Evolutionary conservation across 305 asterid genomes (phyloP), one percentile per base, ranked within the genome.

Genomic region (Solanum hybrid): DNA sequence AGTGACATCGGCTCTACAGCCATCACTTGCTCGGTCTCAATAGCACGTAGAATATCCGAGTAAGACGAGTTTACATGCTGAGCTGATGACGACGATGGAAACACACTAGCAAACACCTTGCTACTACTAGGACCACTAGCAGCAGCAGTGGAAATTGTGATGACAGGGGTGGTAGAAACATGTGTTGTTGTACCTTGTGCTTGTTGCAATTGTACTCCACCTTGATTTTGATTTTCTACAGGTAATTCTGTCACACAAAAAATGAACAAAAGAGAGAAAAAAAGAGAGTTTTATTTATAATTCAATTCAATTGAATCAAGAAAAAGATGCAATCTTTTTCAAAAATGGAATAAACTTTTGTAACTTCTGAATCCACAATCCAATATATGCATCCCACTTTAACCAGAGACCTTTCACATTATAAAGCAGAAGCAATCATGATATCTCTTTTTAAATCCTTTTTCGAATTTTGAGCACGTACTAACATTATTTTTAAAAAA

Each of bases 1-100:
- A 97, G 95, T 0, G 98, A 91, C 36, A 95, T 85, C 4, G 98
- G 96, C 42, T 96, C 99, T 1, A 89, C 29, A 6, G 89, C 46
- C 7, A 86, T 84, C 9, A 51, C 89, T 20, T 88, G 93, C 0
- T 93, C 40, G 2, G 91, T 89, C 11, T 91, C 93, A 93, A 93
- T 92, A 34, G 92, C 90, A 82, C 93, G 89, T 6, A 93, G 86
- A 24, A 93, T 90, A 89, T 91, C 72, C 11, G 96, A 89, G 90
- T 90, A 94, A 1, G 96, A 89, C 7, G 94, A 13, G 16, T 92
- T 91, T 10, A 90, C 89, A 7, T 87, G 92, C 0, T 93, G 79
- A 27, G 10, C 56, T n/a, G 38, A 32, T n/a, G 35, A 35, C 27
- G 56, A 22, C 17, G 24, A 22, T 31, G 26, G 86, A 31, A 46